These are phyloP conservation scores for Oehlia diaphana DNA, from an alignment of 192 early-diverging fungal species.

Conservation along the genomic window DNA sequence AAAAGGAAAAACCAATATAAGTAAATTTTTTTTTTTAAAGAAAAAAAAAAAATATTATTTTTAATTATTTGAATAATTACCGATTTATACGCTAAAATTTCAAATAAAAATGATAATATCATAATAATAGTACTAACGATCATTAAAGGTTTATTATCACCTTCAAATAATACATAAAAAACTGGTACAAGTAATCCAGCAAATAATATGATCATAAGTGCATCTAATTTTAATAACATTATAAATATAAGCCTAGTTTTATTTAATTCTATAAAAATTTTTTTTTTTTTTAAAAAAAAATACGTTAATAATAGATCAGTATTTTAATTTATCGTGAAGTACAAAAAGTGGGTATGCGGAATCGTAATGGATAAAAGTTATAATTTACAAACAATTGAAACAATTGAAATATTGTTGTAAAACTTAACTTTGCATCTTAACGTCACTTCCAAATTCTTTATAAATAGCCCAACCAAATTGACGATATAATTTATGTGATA, in stretches of 20 bases:
- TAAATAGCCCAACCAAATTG: not conserved
- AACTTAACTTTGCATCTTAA: slow-evolving; percentile 53
- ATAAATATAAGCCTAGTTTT: not conserved
- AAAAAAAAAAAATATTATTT: not conserved
- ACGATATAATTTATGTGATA: slow-evolving; percentile 51
- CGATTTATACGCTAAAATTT: not conserved
- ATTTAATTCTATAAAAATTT: not conserved
- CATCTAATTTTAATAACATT: not conserved
- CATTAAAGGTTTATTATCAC: not conserved
- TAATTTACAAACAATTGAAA: too few relatives aligned
- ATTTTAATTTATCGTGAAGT: too few relatives aligned
- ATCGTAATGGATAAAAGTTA: too few relatives aligned
- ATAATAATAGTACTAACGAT: not conserved
- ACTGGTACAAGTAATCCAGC: not conserved
- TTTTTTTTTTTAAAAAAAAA: not conserved
- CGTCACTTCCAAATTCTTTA: slow-evolving; percentile 51
- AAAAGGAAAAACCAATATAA: too few relatives aligned
- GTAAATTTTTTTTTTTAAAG: not conserved
- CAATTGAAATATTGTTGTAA: too few relatives aligned
- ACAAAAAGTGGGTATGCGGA: too few relatives aligned
- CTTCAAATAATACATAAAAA: not conserved
- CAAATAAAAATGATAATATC: not conserved
- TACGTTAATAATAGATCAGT: too few relatives aligned
- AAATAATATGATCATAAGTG: not conserved
- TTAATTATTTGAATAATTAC: not conserved